A percentile compares a stretch with the other conserved stretches of the same genome.
These are phyloP conservation scores for Oryza glumipatula DNA, from an alignment of 176 grass and related monocot genomes.

Conservation along the genomic window DNA sequence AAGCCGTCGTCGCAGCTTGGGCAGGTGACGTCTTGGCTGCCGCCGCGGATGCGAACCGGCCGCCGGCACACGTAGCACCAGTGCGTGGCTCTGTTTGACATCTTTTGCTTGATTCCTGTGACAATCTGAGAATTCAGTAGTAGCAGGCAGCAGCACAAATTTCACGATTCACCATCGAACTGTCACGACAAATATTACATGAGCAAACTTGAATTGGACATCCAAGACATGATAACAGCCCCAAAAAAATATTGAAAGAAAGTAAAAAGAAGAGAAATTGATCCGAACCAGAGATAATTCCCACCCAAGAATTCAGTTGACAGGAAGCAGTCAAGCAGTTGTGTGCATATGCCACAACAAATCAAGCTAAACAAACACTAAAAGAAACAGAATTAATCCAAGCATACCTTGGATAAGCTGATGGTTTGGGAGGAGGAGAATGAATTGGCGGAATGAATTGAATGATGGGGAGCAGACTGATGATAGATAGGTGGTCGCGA, in stretches of 20 bases:
- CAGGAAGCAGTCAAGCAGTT: neutral
- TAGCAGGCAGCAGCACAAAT: neutral
- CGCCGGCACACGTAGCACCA: constrained; percentile 63
- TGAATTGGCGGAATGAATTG: neutral
- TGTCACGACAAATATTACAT: neutral
- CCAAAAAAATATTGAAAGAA: neutral
- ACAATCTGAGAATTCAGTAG: neutral
- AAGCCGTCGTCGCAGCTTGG: constrained; percentile 61
- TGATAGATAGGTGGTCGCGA: neutral
- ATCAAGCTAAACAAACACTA: neutral
- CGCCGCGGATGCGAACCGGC: constrained; percentile 24
- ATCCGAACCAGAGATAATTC: neutral
- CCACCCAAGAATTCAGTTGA: neutral
- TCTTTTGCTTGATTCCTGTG: constrained; percentile 21
- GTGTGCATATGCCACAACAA: neutral
- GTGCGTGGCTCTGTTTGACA: constrained; percentile 65
- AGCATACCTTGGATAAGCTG: neutral
- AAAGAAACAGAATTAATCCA: neutral
- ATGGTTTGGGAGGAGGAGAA: neutral
- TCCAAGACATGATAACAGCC: no score
- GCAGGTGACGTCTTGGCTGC: constrained; percentile 34
- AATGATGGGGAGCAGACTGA: neutral
- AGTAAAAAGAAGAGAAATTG: neutral
- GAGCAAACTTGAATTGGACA: no score
- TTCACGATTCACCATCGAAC: neutral